Evolutionary conservation across 768 basidiomycete species (phyloP).

Genomic region (Agrocybe praecox): DNA sequence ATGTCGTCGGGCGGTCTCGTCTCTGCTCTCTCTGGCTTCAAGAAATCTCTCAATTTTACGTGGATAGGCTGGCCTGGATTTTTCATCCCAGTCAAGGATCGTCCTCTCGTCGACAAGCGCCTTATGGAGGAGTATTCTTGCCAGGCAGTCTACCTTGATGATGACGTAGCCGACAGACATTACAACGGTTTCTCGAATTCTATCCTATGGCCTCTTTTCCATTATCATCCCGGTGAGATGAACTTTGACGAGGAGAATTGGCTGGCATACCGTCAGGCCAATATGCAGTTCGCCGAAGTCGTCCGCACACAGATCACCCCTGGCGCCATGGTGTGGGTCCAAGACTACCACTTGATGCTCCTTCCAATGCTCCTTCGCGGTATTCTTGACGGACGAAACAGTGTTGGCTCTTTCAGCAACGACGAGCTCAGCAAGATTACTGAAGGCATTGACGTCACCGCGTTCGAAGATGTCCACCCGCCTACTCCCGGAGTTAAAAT

Average conservation of each 20-base stretch:
- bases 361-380: conserved; percentile 93
- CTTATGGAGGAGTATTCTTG: conserved; percentile 96
- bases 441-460: conserved; percentile 66
- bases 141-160: conserved; percentile 96
- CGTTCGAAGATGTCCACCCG: conserved; percentile 35
- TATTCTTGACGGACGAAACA: conserved; percentile 73
- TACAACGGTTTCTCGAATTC: conserved; percentile 99
- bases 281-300: conserved; percentile 90
- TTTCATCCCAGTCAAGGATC: conserved; percentile 91
- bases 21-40: conserved; percentile 95
- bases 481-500: conserved; percentile 80
- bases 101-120: conserved; percentile 87
- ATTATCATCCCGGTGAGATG: conserved; percentile 99
- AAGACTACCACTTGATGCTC: conserved; percentile 98
- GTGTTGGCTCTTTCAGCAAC: conserved; percentile 56
- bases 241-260: conserved; percentile 99
- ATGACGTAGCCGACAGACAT: conserved; percentile 97
- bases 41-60: conserved; percentile 96
- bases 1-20: conserved; percentile 99
- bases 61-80: conserved; percentile 98
- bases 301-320: conserved; percentile 78
- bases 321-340: conserved; percentile 98
- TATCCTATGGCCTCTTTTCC: conserved; percentile 99
- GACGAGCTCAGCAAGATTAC: conserved; percentile 70
- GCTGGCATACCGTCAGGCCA: conserved; percentile 97